A percentile compares a stretch with the other conserved stretches of the same genome.
phyloP scores from a whole-genome alignment of 345 rosid species.

The Pugionium cornutum region DNA sequence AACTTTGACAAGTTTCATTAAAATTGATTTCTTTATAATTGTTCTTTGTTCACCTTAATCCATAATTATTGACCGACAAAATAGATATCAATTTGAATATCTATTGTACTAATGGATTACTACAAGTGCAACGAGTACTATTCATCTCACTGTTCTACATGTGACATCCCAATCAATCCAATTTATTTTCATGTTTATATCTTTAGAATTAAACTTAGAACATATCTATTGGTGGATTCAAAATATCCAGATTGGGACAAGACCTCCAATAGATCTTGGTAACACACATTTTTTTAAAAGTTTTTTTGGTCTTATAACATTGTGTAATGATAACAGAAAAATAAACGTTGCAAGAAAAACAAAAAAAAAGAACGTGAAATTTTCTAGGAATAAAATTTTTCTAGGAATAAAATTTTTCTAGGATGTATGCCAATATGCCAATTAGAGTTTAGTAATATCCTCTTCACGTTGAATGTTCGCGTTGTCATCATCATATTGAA shows the following conservation, averaged over 20 bases:
- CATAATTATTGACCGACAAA: conserved; percentile 10
- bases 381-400: too few relatives aligned
- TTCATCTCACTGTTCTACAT: conserved; percentile 33
- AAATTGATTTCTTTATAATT: not conserved
- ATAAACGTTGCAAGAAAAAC: conserved; percentile 14
- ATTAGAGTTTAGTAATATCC: conserved; percentile 71
- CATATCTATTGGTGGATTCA: not conserved
- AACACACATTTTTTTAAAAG: not conserved
- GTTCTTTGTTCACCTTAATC: conserved; percentile 5
- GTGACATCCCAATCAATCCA: conserved; percentile 32
- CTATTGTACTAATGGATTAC: conserved; percentile 8
- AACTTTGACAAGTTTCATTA: too few relatives aligned
- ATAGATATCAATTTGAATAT: not conserved
- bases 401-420: conserved; percentile 9
- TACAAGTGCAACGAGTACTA: conserved; percentile 19
- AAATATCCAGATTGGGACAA: not conserved
- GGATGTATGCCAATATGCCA: conserved; percentile 92
- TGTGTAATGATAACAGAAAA: not conserved
- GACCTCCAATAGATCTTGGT: conserved; percentile 1
- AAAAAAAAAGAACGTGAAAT: conserved; percentile 1
- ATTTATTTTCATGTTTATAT: not conserved
- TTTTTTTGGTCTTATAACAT: not conserved
- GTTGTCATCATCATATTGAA: conserved; percentile 69
- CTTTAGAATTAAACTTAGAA: too few relatives aligned
- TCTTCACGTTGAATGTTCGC: conserved; percentile 79